These are phyloP conservation scores for Pulveroboletus sp. DNA, from an alignment of 768 basidiomycete genomes.

Conservation along the genomic window DNA sequence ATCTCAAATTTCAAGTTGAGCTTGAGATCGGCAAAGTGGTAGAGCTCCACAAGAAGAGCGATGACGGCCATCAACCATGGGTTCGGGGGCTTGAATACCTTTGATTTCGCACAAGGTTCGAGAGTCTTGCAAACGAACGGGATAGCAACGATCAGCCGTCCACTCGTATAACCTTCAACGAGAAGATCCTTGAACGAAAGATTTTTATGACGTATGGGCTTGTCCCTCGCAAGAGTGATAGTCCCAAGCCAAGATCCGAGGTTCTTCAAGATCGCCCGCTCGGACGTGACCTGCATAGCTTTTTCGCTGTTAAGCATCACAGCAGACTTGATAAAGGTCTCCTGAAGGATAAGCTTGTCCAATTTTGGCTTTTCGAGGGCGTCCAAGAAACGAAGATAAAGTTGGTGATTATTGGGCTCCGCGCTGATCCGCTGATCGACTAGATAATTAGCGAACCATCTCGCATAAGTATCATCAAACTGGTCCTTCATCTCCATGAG, in stretches of 20 bases:
- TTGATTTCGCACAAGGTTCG: slow-evolving; percentile 84
- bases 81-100: slow-evolving; percentile 93
- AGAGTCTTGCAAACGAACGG: slow-evolving; percentile 98
- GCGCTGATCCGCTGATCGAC: slow-evolving; percentile 94
- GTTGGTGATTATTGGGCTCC: slow-evolving; percentile 94
- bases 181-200: slow-evolving; percentile 97
- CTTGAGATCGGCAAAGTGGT: slow-evolving; percentile 94
- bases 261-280: slow-evolving; percentile 87
- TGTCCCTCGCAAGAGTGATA: slow-evolving; percentile 88
- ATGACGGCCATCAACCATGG: slow-evolving; percentile 98
- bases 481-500: slow-evolving; percentile 79
- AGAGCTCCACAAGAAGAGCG: slow-evolving; percentile 89
- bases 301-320: slow-evolving; percentile 87
- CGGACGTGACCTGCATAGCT: slow-evolving; percentile 78
- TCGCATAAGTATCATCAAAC: slow-evolving; percentile 78
- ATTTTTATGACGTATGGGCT: slow-evolving; percentile 89
- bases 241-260: slow-evolving; percentile 93
- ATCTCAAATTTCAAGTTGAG: slow-evolving; percentile 98
- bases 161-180: slow-evolving; percentile 90
- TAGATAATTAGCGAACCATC: slow-evolving; percentile 98
- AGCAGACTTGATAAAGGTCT: slow-evolving; percentile 87
- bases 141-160: slow-evolving; percentile 88
- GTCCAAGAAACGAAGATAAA: slow-evolving; percentile 93
- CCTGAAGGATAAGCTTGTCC: slow-evolving; percentile 80
- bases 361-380: slow-evolving; percentile 66